A percentile compares a stretch with the other conserved stretches of the same genome.
These are phyloP conservation scores for Nepenthes mirabilis DNA, from an alignment of 148 eudicot species.

Conservation along the genomic window DNA sequence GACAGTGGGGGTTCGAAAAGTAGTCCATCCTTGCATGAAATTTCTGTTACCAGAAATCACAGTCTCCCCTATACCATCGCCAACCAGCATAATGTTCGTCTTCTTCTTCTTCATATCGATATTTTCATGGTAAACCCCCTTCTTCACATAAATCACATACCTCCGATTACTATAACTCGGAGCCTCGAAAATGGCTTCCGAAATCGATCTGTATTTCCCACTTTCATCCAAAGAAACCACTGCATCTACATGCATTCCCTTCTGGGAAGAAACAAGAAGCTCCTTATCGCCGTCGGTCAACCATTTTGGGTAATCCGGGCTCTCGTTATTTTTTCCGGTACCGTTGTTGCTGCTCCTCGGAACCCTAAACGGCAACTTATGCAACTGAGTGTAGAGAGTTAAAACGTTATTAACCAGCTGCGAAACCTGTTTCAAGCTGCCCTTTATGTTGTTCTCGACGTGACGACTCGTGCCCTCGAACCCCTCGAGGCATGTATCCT, in stretches of 20 bases:
- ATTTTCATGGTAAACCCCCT: conserved; percentile 69
- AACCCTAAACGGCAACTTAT: conserved; percentile 44
- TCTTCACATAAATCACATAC: conserved; percentile 62
- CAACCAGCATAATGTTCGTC: conserved; percentile 66
- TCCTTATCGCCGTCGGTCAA: conserved; percentile 59
- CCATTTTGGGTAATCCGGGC: conserved; percentile 47
- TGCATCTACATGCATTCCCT: conserved; percentile 53
- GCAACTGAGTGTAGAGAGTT: conserved; percentile 50
- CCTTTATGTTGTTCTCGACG: conserved; percentile 42
- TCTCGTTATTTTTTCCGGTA: conserved; percentile 1
- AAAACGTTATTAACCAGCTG: conserved; percentile 76
- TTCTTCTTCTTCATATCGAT: conserved; percentile 79
- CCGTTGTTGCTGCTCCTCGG: conserved; percentile 18
- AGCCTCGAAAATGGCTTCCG: conserved; percentile 45
- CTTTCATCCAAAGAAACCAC: conserved; percentile 61
- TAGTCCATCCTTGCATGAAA: conserved; percentile 88
- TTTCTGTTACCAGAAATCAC: conserved; percentile 51
- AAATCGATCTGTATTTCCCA: conserved; percentile 41
- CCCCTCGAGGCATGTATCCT: conserved; percentile 93
- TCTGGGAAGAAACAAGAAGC: conserved; percentile 22
- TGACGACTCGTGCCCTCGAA: conserved; percentile 60
- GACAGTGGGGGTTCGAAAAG: conserved; percentile 81
- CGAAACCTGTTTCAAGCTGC: conserved; percentile 66
- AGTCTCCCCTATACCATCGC: conserved; percentile 76
- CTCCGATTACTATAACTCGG: conserved; percentile 54